Evolutionary conservation across 176 grass and related monocot genomes (phyloP), one percentile per base, ranked within the genome.

Genomic region (Cocos nucifera): DNA sequence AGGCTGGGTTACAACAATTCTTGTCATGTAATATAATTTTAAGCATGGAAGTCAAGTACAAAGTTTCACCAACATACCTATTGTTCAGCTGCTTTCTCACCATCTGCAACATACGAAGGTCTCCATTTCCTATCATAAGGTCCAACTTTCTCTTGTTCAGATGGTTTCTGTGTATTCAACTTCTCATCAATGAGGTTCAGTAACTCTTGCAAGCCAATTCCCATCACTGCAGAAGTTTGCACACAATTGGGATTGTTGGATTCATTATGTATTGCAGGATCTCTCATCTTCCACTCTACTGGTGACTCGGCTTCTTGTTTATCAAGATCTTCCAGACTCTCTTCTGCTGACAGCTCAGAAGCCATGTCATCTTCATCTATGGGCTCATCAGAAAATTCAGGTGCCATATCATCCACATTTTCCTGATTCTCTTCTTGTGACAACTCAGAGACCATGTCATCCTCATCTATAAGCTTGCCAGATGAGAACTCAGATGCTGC

Each of bases 101-200:
- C 58, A 69, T 79, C 71, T 58, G 57, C 62, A 66, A 32, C 52
- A 48, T 22, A 59, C 65, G 29, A 70, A 50, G 85, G 83, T 70
- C 87, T 85, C 92, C 87, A 96, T 81, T 96, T 90, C 71, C 78
- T 87, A 80, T 96, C 78, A 51, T 82, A 85, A 80, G 72, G 69
- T 5, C 81, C 83, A 26, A 79, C 76, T 71, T 69, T 85, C 80
- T 79, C 87, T 53, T 83, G 75, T 67, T 85, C 78, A 73, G 77
- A 24, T 3, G 63, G 68, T 85, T 75, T 77, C 64, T 87, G 71
- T 65, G 72, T 54, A 55, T 39, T 84, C 24, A 96, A 39, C 69
- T 87, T 96, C 25, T 50, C 22, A 71, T 96, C 92, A 58, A 96
- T 90, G 26, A 88, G 49, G 19, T 60, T 49, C 65, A 96, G 58